A percentile compares a stretch with the other conserved stretches of the same genome.
Conservation (phyloP, 441 rosid species). For the Eruca vesicaria region DNA sequence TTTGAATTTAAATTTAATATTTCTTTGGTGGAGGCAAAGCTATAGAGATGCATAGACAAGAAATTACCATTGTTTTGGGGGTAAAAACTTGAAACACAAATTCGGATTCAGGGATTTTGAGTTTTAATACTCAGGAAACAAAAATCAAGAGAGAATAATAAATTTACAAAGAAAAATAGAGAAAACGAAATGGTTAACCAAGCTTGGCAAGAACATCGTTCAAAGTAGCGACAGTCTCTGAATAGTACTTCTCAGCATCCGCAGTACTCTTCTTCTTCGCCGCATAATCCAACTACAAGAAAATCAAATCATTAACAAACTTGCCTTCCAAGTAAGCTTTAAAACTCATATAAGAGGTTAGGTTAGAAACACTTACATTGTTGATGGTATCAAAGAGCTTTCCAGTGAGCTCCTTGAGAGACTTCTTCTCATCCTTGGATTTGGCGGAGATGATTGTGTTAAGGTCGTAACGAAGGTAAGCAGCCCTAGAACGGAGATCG, state of each 20-base stretch:
- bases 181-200: constrained; percentile 39
- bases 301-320: background rate
- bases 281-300: constrained; percentile 73
- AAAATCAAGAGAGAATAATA: constrained; percentile 1
- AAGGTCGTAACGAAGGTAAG: constrained; percentile 81
- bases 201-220: constrained; percentile 89
- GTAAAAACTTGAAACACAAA: constrained; percentile 7
- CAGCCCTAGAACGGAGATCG: constrained; percentile 78
- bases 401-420: constrained; percentile 70
- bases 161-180: constrained; percentile 18
- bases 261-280: constrained; percentile 87
- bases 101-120: constrained; percentile 8
- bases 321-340: background rate
- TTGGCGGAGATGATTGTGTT: constrained; percentile 79
- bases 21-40: background rate
- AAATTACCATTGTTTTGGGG: background rate
- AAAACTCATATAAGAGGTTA: background rate
- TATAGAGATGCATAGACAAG: background rate
- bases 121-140: constrained; percentile 13
- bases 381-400: constrained; percentile 77
- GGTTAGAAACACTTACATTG: constrained; percentile 45
- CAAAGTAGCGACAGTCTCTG: constrained; percentile 69
- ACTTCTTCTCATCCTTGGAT: constrained; percentile 69
- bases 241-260: constrained; percentile 89
- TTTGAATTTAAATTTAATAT: background rate